Percentiles rank a stretch among this genome's conserved stretches.
Evolutionary conservation across 2,329 filamentous ascomycete genomes (phyloP).

Genomic region (Hymenoscyphus fructigenus): DNA sequence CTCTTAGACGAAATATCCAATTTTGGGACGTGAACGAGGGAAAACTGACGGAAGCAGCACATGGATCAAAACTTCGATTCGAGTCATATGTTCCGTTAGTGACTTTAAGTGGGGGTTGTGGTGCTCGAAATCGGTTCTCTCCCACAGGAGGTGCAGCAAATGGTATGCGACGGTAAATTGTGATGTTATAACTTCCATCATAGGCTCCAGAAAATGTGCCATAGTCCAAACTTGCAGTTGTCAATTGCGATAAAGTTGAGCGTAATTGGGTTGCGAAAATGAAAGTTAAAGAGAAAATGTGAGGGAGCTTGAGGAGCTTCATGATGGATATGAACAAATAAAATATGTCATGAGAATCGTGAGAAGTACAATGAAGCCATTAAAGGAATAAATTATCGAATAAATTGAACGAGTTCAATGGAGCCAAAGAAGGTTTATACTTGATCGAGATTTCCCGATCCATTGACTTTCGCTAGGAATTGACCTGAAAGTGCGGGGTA

Average conservation of each 20-base stretch:
- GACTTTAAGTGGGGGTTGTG: constrained; percentile 53
- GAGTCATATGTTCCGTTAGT: constrained; percentile 53
- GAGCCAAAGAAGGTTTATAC: not conserved
- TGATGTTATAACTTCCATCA: constrained; percentile 52
- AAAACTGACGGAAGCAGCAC: constrained; percentile 50
- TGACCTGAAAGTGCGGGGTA: not conserved
- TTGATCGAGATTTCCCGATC: not conserved
- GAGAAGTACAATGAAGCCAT: not conserved
- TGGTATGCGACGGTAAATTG: constrained; percentile 60
- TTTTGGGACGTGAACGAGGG: too few species aligned
- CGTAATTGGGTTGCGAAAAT: not conserved
- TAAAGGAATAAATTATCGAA: too few species aligned
- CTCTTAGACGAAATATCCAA: not conserved
- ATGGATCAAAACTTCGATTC: constrained; percentile 55
- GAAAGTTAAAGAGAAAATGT: not conserved
- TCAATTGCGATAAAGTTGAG: constrained; percentile 25
- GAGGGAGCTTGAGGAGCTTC: not conserved
- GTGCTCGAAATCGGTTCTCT: constrained; percentile 58
- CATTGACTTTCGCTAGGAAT: not conserved
- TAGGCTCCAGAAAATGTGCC: constrained; percentile 54
- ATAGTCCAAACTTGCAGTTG: constrained; percentile 46
- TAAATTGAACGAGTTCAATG: too few species aligned
- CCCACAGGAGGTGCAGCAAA: constrained; percentile 59
- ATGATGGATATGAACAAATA: not conserved
- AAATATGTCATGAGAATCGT: not conserved